A percentile compares a stretch with the other conserved stretches of the same genome.
Evolutionary conservation across 768 basidiomycete species (phyloP).

Genomic region (Candolleomyces aberdarensis): DNA sequence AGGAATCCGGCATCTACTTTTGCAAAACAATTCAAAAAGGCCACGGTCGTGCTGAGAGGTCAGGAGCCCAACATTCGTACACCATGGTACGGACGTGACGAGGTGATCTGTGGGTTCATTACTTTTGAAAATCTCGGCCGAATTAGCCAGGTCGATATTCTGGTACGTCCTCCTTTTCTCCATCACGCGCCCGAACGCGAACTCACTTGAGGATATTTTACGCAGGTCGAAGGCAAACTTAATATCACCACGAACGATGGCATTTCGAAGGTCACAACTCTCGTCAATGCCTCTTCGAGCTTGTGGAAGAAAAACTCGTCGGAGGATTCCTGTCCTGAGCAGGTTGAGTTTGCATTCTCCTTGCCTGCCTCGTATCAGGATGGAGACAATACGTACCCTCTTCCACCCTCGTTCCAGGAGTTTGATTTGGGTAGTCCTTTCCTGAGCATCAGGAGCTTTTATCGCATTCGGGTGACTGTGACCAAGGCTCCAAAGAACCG

Average conservation of each 20-base stretch:
- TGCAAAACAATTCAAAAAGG: constrained; percentile 33
- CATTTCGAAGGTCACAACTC: constrained; percentile 29
- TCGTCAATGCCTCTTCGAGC: constrained; percentile 20
- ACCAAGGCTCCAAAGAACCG: constrained; percentile 37
- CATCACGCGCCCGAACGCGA: neutral
- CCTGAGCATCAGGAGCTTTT: constrained; percentile 3
- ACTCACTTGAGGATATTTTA: neutral
- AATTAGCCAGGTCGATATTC: constrained; percentile 39
- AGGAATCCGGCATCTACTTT: constrained; percentile 34
- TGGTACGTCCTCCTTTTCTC: constrained; percentile 31
- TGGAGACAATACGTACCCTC: neutral
- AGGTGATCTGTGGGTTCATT: constrained; percentile 39
- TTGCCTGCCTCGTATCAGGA: constrained; percentile 1
- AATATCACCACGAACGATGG: constrained; percentile 35
- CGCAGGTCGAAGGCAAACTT: constrained; percentile 42
- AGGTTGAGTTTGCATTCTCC: constrained; percentile 7
- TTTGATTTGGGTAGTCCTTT: neutral
- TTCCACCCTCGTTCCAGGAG: constrained; percentile 8
- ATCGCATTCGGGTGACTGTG: constrained; percentile 27
- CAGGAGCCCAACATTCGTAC: constrained; percentile 37
- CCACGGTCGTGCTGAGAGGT: constrained; percentile 42
- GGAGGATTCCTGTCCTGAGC: neutral
- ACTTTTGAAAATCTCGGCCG: constrained; percentile 31
- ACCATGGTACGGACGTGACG: constrained; percentile 45
- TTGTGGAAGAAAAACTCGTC: constrained; percentile 5